Percentiles rank a stretch among this genome's conserved stretches.
These are phyloP conservation scores for Hymenoscyphus fraxineus DNA, from an alignment of 2,329 filamentous ascomycete genomes.

Conservation along the genomic window DNA sequence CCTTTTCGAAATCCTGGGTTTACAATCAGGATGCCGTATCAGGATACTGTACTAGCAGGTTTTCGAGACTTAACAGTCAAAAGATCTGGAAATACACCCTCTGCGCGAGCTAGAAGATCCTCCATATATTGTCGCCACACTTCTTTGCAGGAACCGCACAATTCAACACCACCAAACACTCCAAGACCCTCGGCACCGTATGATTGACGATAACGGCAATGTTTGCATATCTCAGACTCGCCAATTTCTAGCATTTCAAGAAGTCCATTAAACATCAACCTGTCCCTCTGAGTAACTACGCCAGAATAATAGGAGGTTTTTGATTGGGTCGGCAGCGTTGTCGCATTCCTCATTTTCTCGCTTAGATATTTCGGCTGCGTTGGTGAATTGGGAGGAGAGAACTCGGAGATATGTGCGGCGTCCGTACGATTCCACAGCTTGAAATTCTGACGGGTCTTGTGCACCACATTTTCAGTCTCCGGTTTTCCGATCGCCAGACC, in stretches of 20 bases:
- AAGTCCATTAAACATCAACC: conserved; percentile 4
- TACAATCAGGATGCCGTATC: too few relatives aligned
- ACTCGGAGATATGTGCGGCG: too few relatives aligned
- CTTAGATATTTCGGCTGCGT: not conserved
- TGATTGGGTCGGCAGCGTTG: not conserved
- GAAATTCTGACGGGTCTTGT: not conserved
- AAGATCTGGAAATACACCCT: not conserved
- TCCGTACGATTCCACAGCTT: conserved; percentile 1
- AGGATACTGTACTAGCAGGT: too few relatives aligned
- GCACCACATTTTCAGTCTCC: not conserved
- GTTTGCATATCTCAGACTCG: not conserved
- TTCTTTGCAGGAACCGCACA: not conserved
- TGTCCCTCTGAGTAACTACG: not conserved
- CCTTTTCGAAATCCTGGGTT: too few relatives aligned
- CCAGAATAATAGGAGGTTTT: not conserved
- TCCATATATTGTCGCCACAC: not conserved
- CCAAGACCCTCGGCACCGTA: not conserved
- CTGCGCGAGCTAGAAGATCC: not conserved
- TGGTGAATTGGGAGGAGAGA: too few relatives aligned
- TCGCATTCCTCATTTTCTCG: not conserved
- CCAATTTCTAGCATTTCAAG: not conserved
- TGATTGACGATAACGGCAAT: not conserved
- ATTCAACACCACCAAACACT: not conserved
- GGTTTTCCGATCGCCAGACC: not conserved
- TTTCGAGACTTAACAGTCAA: not conserved